Conservation (phyloP, 306 rosid species). For the Datisca glomerata region DNA sequence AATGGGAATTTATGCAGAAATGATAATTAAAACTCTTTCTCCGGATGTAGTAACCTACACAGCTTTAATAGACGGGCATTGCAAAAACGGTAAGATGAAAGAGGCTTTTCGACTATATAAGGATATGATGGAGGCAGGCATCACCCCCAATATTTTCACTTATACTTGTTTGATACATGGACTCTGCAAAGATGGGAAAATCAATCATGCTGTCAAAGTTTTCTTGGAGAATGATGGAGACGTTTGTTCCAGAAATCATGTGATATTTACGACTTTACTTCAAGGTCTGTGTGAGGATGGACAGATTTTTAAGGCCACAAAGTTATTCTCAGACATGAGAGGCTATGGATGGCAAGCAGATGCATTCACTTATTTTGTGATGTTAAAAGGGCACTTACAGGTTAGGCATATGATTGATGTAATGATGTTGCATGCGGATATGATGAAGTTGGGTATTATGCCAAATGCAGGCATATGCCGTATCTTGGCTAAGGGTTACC, state of each 20-base stretch:
- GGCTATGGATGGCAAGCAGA: constrained; percentile 36
- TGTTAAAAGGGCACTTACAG: constrained; percentile 41
- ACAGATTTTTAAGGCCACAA: constrained; percentile 43
- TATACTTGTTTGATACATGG: constrained; percentile 51
- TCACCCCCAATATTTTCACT: constrained; percentile 40
- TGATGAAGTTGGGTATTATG: constrained; percentile 46
- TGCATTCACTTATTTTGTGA: constrained; percentile 26
- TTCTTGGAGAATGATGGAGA: constrained; percentile 28
- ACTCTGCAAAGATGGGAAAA: constrained; percentile 51
- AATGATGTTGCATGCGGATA: constrained; percentile 67
- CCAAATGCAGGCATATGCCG: constrained; percentile 16
- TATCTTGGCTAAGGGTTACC: constrained; percentile 35
- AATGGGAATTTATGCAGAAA: constrained; percentile 43
- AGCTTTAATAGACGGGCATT: constrained; percentile 54
- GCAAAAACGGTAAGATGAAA: constrained; percentile 38
- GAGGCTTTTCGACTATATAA: constrained; percentile 38
- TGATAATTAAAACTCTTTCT: constrained; percentile 41
- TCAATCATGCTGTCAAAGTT: constrained; percentile 34
- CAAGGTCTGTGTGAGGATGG: constrained; percentile 56
- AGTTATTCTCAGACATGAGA: constrained; percentile 59
- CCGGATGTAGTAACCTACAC: constrained; percentile 64
- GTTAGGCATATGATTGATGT: constrained; percentile 36
- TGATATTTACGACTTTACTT: constrained; percentile 40
- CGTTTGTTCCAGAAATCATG: constrained; percentile 33
- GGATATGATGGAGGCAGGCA: constrained; percentile 45